Base-by-base conservation (phyloP, 768 basidiomycete genomes). In the Russula sp. region DNA sequence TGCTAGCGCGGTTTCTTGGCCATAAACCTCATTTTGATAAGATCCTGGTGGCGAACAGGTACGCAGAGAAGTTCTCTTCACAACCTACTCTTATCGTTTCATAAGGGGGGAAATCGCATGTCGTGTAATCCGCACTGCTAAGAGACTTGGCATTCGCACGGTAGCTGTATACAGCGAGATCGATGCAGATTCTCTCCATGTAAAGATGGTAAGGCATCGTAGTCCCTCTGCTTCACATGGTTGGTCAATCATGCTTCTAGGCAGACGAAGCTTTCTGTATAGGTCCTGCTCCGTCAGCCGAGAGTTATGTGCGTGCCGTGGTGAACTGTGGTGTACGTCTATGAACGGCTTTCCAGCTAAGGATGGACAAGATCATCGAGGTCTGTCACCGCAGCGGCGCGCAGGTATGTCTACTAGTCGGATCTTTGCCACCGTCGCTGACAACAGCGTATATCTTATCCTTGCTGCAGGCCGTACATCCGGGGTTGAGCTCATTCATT, bases 81-180 rank as follows among this genome's bases (percentile, higher is more conserved):
- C 2, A 32, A 50, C 34, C 9, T 42, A 14, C 50, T 59, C 56
- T 52, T 13, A 55, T 6, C 20, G 5, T 58, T 1, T 34, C 51
- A 14, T 65, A 96, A 96, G 94, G 73, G 94, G 94, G 52, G 94
- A 98, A 75, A 98, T 98, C 66, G 94, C 94, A 6, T 97, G 95
- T 73, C 87, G 94, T 20, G 91, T 98, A 49, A 96, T 96, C 59
- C 86, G 90, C 31, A 96, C 94, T 0, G 91, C 92, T 2, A 85
- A 80, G 73, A 89, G 88, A 71, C 78, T 97, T 4, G 94, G 95
- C 0, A 88, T 97, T 72, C 87, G 83, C 79, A 94, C 91, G 0
- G 94, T 97, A 16, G 94, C 94, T 0, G 90, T 98, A 7, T 97
- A 89, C 71, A 92, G 89, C 64, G 91, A 95, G 52, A 91, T 85